Evolutionary conservation across 2,329 filamentous ascomycete species (phyloP).

Genomic region (Paracamarosporium sp.): DNA sequence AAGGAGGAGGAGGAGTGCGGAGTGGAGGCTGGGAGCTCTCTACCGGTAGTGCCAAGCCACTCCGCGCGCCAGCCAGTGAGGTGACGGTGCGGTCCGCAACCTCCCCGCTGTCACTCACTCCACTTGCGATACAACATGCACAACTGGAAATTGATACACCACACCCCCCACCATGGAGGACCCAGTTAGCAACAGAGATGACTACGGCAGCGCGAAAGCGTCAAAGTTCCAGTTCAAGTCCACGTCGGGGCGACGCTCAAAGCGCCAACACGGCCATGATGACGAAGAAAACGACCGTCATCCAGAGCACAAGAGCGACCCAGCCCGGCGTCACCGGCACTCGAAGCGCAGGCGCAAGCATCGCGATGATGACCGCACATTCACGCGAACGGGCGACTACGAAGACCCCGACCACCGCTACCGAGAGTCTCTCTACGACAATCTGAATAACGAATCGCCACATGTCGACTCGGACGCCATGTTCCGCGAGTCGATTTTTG

Average conservation of each 20-base stretch:
- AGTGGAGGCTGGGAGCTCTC: too few relatives aligned
- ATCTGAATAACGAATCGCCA: background rate
- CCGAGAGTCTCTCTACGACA: slow-evolving; percentile 42
- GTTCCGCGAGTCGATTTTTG: slow-evolving; percentile 93
- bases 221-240: slow-evolving; percentile 51
- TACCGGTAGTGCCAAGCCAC: slow-evolving; percentile 30
- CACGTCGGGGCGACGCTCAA: slow-evolving; percentile 25
- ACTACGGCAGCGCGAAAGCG: slow-evolving; percentile 33
- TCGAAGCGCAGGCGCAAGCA: slow-evolving; percentile 23
- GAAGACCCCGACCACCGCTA: slow-evolving; percentile 36
- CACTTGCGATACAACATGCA: slow-evolving; percentile 19
- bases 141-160: slow-evolving; percentile 13
- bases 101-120: slow-evolving; percentile 22
- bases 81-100: slow-evolving; percentile 29
- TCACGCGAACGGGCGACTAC: slow-evolving; percentile 38
- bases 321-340: slow-evolving; percentile 19
- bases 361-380: slow-evolving; percentile 29
- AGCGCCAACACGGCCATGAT: slow-evolving; percentile 21
- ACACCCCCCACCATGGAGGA: slow-evolving; percentile 35
- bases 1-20: background rate
- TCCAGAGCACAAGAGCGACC: slow-evolving; percentile 16
- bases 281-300: slow-evolving; percentile 13
- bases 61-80: slow-evolving; percentile 30
- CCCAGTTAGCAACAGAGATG: slow-evolving; percentile 27
- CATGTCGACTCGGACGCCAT: slow-evolving; percentile 68